phyloP scores from a whole-genome alignment of 805 yeast genomes.

The Saccharomycopsis sp. region DNA sequence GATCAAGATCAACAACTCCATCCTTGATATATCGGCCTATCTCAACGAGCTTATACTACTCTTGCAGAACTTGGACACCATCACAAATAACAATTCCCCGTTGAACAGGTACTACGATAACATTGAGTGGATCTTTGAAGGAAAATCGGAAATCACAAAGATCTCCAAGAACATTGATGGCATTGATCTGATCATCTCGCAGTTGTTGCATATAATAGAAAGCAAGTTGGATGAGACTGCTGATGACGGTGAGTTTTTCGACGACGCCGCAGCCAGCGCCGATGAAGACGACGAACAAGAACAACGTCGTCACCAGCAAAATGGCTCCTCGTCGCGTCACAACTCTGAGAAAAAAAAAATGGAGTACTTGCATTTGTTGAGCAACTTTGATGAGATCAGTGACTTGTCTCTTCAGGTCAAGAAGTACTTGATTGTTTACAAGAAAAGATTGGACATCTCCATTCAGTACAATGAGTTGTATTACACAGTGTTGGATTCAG shows the following conservation, averaged over 20 bases:
- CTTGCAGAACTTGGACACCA: constrained; percentile 17
- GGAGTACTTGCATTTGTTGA: constrained; percentile 21
- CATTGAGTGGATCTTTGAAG: constrained; percentile 26
- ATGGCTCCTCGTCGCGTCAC: no score
- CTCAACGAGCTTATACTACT: constrained; percentile 15
- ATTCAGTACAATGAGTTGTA: constrained; percentile 29
- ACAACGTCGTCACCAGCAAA: constrained; percentile 1
- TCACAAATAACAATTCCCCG: constrained; percentile 16
- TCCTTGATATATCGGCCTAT: constrained; percentile 28
- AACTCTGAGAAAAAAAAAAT: constrained; percentile 12
- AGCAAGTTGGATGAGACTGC: constrained; percentile 16
- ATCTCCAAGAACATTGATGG: constrained; percentile 22
- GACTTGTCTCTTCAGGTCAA: constrained; percentile 26
- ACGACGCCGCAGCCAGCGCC: not conserved
- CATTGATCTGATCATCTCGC: constrained; percentile 24
- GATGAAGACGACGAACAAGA: not conserved
- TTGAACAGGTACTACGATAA: constrained; percentile 20
- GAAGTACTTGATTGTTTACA: constrained; percentile 21
- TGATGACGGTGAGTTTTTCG: constrained; percentile 10
- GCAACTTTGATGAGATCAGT: constrained; percentile 24
- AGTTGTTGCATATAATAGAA: constrained; percentile 24
- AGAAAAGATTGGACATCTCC: constrained; percentile 26
- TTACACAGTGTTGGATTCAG: constrained; percentile 26
- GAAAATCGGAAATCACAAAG: constrained; percentile 23
- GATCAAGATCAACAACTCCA: constrained; percentile 24